Percentiles rank a stretch among this genome's conserved stretches.
Evolutionary conservation across 352 stramenopile species (phyloP).

Genomic region (Globisporangium mamillatum): DNA sequence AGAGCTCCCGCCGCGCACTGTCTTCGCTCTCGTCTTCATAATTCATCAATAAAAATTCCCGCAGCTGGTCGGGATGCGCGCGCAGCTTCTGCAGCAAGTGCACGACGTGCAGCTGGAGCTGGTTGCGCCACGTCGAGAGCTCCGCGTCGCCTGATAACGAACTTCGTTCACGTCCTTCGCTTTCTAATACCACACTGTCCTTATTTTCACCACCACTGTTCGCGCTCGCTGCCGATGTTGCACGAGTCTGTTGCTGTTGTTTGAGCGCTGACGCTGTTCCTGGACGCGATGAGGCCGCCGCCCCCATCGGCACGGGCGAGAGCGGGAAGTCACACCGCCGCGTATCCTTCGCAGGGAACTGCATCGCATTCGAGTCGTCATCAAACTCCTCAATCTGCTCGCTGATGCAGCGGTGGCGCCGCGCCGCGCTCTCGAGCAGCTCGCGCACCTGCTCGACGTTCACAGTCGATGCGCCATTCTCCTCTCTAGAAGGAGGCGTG

Average conservation of each 20-base stretch:
- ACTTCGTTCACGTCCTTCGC: background rate
- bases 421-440: constrained; percentile 9
- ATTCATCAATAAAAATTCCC: constrained; percentile 29
- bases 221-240: background rate
- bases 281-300: background rate
- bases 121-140: constrained; percentile 26
- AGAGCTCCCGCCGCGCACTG: constrained; percentile 5
- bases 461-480: background rate
- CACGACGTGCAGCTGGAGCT: constrained; percentile 44
- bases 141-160: background rate
- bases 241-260: background rate
- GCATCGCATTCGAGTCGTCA: constrained; percentile 2
- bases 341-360: constrained; percentile 15
- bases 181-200: background rate
- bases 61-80: constrained; percentile 30
- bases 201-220: background rate
- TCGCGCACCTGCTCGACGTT: constrained; percentile 9
- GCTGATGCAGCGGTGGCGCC: constrained; percentile 13
- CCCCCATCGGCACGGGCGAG: constrained; percentile 7
- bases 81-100: constrained; percentile 46
- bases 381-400: constrained; percentile 15
- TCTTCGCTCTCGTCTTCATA: constrained; percentile 24
- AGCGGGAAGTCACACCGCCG: constrained; percentile 14
- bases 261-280: constrained; percentile 4
- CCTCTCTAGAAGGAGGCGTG: background rate